A percentile compares a stretch with the other conserved stretches of the same genome.
phyloP scores from a whole-genome alignment of 139 green algal genomes.

The Astrephomene gubernaculifera region DNA sequence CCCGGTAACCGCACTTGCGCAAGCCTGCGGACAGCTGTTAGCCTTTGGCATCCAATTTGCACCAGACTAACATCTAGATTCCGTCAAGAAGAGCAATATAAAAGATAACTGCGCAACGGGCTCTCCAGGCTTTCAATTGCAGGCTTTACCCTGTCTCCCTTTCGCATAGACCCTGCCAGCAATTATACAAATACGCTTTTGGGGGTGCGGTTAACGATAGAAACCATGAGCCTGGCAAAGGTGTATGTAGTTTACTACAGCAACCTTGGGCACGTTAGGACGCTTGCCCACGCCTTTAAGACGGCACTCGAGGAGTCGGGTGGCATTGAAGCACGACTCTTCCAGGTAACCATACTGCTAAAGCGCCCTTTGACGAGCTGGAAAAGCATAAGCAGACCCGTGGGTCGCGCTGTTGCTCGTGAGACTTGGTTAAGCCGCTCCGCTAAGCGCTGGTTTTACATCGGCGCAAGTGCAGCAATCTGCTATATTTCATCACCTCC shows the following conservation, averaged over 20 bases:
- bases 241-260: background rate
- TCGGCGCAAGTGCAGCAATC: background rate
- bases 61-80: background rate
- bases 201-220: background rate
- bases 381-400: background rate
- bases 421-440: background rate
- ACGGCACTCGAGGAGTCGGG: background rate
- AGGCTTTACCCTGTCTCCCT: no score
- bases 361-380: no score
- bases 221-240: background rate
- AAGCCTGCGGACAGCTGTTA: no score
- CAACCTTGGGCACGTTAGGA: background rate
- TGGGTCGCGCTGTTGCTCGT: background rate
- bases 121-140: background rate
- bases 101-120: background rate
- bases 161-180: no score
- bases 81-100: background rate
- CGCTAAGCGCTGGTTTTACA: background rate
- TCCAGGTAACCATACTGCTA: no score
- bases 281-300: background rate
- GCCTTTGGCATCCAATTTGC: background rate
- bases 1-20: no score
- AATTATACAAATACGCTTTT: no score
- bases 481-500: background rate
- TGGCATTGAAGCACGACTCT: background rate